phyloP scores from a whole-genome alignment of 2,329 filamentous ascomycete species.

The Trichoderma sp. region DNA sequence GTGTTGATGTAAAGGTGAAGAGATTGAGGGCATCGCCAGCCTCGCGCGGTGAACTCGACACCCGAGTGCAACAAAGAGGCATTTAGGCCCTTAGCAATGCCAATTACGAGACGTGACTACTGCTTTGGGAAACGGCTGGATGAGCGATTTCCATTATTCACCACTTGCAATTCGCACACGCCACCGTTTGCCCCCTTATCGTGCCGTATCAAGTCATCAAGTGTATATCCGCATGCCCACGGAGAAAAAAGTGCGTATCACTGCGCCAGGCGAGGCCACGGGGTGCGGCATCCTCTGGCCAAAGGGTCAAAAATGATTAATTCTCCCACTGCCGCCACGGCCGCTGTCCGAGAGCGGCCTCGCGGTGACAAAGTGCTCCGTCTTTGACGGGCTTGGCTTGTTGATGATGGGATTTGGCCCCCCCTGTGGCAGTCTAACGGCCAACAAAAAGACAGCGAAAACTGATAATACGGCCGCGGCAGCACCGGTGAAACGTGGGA shows the following conservation, averaged over 20 bases:
- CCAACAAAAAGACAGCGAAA: background rate
- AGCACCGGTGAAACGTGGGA: slow-evolving; percentile 15
- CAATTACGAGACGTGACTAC: slow-evolving; percentile 5
- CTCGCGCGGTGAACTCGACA: background rate
- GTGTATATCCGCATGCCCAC: slow-evolving; percentile 4
- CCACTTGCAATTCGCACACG: background rate
- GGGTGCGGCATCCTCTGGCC: background rate
- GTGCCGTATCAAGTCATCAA: slow-evolving; percentile 9
- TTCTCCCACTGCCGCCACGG: background rate
- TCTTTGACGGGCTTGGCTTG: background rate
- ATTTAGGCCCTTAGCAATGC: background rate
- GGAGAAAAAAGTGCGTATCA: slow-evolving; percentile 9
- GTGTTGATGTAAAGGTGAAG: slow-evolving; percentile 1
- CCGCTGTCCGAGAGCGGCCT: background rate
- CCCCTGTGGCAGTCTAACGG: background rate
- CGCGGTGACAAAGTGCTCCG: background rate
- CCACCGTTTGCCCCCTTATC: slow-evolving; percentile 12
- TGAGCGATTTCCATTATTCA: slow-evolving; percentile 23
- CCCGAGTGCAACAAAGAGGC: background rate
- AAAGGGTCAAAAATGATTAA: background rate
- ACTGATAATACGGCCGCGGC: slow-evolving; percentile 8
- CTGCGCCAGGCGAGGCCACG: slow-evolving; percentile 7
- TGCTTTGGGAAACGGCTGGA: slow-evolving; percentile 1
- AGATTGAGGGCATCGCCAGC: slow-evolving; percentile 18
- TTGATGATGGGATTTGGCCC: background rate